Percentiles rank a stretch among this genome's conserved stretches.
phyloP scores from a whole-genome alignment of 306 rosid species.

The Lathyrus tuberosus region DNA sequence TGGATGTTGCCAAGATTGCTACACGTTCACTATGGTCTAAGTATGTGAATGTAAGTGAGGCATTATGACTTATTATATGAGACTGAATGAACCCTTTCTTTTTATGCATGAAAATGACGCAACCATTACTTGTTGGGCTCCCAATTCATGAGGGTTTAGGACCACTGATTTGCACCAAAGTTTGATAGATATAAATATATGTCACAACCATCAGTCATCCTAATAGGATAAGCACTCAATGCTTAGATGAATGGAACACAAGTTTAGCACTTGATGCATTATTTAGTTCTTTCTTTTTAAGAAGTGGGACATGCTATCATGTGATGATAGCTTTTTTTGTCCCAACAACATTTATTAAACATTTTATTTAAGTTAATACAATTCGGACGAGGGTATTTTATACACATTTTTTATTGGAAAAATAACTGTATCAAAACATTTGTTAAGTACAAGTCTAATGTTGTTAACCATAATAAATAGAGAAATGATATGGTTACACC shows the following conservation, averaged over 20 bases:
- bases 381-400: no score
- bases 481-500: no score
- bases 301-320: background rate
- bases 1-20: conserved; percentile 35
- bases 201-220: background rate
- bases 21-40: conserved; percentile 32
- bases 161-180: conserved; percentile 37
- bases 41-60: background rate
- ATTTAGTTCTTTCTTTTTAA: background rate
- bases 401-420: no score
- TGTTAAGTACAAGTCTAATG: no score
- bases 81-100: conserved; percentile 23
- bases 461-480: no score
- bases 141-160: conserved; percentile 15
- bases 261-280: background rate
- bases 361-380: no score
- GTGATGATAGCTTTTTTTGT: no score
- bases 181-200: conserved; percentile 9
- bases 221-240: background rate
- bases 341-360: no score
- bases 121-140: conserved; percentile 30
- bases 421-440: no score
- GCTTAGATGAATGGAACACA: background rate
- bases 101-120: conserved; percentile 50
- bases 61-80: background rate